phyloP scores from a whole-genome alignment of 1,139 yeast genomes.

The Debaryomyces subglobosus region DNA sequence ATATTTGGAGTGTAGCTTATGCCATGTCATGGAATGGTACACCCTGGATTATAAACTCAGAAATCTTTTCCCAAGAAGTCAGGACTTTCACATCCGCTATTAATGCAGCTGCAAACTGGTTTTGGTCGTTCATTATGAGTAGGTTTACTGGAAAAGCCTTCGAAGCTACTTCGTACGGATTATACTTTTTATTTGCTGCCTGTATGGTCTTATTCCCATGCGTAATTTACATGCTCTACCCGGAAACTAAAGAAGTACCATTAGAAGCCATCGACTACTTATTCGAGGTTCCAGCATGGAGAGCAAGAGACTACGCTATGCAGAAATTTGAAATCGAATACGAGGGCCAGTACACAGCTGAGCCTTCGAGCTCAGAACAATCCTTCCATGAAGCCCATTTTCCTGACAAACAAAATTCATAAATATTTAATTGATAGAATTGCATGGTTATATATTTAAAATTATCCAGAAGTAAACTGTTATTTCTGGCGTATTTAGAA shows the following conservation, averaged over 20 bases:
- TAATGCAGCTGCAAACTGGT: constrained; percentile 51
- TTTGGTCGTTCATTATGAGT: constrained; percentile 53
- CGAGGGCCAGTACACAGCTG: constrained; percentile 9
- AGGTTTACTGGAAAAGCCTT: constrained; percentile 49
- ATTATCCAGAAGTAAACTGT: neutral
- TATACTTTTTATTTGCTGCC: constrained; percentile 47
- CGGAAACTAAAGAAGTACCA: constrained; percentile 50
- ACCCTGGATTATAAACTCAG: constrained; percentile 52
- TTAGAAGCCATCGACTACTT: constrained; percentile 46
- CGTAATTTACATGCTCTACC: constrained; percentile 39
- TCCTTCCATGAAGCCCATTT: neutral
- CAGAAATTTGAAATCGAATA: constrained; percentile 20
- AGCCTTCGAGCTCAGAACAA: neutral
- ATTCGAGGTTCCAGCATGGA: constrained; percentile 41
- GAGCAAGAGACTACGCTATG: constrained; percentile 28
- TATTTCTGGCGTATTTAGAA: neutral
- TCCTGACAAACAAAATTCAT: neutral
- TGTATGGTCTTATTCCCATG: constrained; percentile 38
- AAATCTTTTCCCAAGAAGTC: constrained; percentile 45
- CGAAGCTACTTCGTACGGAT: constrained; percentile 43
- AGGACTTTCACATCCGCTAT: constrained; percentile 47
- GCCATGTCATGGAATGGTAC: constrained; percentile 52
- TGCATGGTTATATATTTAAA: neutral
- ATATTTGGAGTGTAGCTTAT: constrained; percentile 48
- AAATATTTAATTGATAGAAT: neutral